A percentile compares a stretch with the other conserved stretches of the same genome.
These are phyloP conservation scores for Bauhinia variegata DNA, from an alignment of 306 rosid species.

Conservation along the genomic window DNA sequence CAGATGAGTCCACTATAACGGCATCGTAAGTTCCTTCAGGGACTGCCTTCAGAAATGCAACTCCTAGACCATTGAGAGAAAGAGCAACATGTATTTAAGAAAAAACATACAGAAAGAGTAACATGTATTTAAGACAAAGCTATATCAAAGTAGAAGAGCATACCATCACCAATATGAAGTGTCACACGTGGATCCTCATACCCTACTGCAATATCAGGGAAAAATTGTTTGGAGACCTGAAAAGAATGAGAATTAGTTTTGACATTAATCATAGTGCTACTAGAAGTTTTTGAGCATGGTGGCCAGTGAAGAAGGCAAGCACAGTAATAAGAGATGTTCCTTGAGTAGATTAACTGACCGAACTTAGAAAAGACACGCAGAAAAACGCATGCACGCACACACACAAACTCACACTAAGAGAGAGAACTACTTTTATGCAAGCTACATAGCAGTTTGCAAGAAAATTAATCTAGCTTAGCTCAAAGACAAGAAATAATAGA, in stretches of 20 bases:
- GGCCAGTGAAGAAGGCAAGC: neutral
- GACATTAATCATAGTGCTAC: neutral
- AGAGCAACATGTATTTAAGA: constrained; percentile 34
- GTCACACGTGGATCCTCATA: constrained; percentile 80
- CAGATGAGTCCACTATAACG: constrained; percentile 93
- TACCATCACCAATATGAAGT: constrained; percentile 92
- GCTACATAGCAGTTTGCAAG: neutral
- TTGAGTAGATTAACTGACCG: neutral
- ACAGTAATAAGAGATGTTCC: neutral
- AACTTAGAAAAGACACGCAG: neutral
- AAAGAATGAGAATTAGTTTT: constrained; percentile 26
- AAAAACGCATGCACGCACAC: neutral
- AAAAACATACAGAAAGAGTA: neutral
- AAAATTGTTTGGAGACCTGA: constrained; percentile 85
- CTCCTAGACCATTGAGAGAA: constrained; percentile 62
- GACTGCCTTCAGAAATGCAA: constrained; percentile 86
- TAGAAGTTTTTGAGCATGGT: constrained; percentile 8
- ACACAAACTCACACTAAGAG: neutral
- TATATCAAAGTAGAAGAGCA: constrained; percentile 33
- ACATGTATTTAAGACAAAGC: constrained; percentile 4
- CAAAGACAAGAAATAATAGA: constrained; percentile 13
- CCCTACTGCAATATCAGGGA: constrained; percentile 84
- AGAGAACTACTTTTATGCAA: constrained; percentile 1
- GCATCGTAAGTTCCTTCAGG: constrained; percentile 93
- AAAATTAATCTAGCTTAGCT: constrained; percentile 11